Evolutionary conservation across 2,329 filamentous ascomycete species (phyloP).

Genomic region (Botryotinia globosa): DNA sequence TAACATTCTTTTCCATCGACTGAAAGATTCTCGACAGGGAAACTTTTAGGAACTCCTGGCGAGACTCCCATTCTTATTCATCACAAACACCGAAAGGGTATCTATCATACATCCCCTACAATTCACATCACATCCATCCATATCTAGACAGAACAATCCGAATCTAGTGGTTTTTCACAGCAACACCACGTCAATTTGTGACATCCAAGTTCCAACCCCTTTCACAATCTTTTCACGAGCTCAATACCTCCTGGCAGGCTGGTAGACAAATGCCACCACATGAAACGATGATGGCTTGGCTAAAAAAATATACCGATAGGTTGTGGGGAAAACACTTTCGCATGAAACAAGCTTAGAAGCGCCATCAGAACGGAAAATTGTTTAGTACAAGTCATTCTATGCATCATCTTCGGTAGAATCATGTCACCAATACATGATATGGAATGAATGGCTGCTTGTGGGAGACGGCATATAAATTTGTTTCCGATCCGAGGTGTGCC

Average conservation of each 20-base stretch:
- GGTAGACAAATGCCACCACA: background rate
- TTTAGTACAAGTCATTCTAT: background rate
- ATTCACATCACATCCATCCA: background rate
- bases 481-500: no score
- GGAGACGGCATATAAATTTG: background rate
- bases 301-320: background rate
- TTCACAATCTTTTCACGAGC: background rate
- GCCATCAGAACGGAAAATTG: background rate
- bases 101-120: background rate
- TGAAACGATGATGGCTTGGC: constrained; percentile 15
- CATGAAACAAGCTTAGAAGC: constrained; percentile 14
- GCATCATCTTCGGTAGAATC: background rate
- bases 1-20: background rate
- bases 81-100: background rate
- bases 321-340: background rate
- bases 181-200: background rate
- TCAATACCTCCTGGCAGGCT: background rate
- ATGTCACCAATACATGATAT: background rate
- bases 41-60: background rate
- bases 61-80: constrained; percentile 3
- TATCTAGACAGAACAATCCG: background rate
- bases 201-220: constrained; percentile 1
- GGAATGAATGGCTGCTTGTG: background rate
- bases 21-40: background rate
- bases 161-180: background rate